Evolutionary conservation across 176 grass and related monocot genomes (phyloP), one percentile per base, ranked within the genome.

Genomic region (Thinopyrum elongatum): DNA sequence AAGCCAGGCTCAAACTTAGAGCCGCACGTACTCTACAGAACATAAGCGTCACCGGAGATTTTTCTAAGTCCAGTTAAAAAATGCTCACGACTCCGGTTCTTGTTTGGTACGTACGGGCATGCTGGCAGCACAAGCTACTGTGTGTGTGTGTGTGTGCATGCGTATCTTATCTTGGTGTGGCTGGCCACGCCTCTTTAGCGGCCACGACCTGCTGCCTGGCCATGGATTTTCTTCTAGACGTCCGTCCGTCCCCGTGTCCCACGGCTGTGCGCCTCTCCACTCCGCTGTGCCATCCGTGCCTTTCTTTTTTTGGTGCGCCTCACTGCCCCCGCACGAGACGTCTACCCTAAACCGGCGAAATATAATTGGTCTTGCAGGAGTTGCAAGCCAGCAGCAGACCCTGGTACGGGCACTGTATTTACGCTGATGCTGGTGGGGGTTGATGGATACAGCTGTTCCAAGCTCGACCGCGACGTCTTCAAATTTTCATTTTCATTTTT

Each of bases 141-240:
- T 62, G 77, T 22, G 30, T 73, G 28, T 62, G 77, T 22, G 30
- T 4, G n/a, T 1, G 6, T 58, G 19, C 67, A 4, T 46, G 70
- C 12, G 39, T 51, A 55, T 70, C 88, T 57, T 9, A 57, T 90
- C 84, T 73, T n/a, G 10, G 58, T 60, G 41, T 36, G 22, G 46
- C 85, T 62, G 76, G 75, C 59, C 67, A 68, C 46, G 60, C 68
- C 21, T 41, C 89, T 91, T 87, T 84, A 59, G 36, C 81, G 66
- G 5, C 69, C 89, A 81, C 76, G 23, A 28, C 85, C 13, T 70
- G 69, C 39, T 87, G 81, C 66, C 70, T 81, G 81, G 69, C 70
- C 69, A 62, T 60, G 22, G 47, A 15, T 38, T 25, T 35, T 36
- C 30, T 83, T 86, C 61, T 73, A 27, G 12, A 28, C 46, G 51